Base-by-base conservation (phyloP, 805 yeast genomes). In the Saturnispora bothae region DNA sequence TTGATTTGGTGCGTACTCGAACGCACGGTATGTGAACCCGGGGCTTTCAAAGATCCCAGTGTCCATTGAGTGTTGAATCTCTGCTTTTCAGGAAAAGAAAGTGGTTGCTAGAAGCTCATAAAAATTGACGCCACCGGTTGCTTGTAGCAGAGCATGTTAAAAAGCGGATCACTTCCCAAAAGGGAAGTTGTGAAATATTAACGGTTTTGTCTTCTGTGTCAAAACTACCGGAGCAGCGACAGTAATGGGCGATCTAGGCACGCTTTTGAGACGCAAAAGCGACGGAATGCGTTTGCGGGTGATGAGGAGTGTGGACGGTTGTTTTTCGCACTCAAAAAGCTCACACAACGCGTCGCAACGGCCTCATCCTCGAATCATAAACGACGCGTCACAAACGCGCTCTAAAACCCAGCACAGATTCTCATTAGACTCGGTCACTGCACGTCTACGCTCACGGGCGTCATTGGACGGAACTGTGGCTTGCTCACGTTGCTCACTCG, bases 71-170 rank as follows among this genome's bases (percentile, higher is more conserved):
- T 6, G 6, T 22, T 22, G 6, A 22, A 22, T 10, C 10, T 22
- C 10, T 7, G 10, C 9, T 22, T 22, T 7, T 7, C 6, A 22
- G 25, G 6, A 22, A 22, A 7, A n/a, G n/a, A n/a, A n/a, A n/a
- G n/a, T n/a, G n/a, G n/a, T n/a, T n/a, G n/a, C n/a, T n/a, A n/a
- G n/a, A n/a, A n/a, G n/a, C n/a, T n/a, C n/a, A n/a, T n/a, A n/a
- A n/a, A n/a, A n/a, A n/a, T n/a, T n/a, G n/a, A n/a, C n/a, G n/a
- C n/a, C n/a, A n/a, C n/a, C n/a, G n/a, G n/a, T n/a, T n/a, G n/a
- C n/a, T n/a, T n/a, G n/a, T n/a, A n/a, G n/a, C n/a, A n/a, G n/a
- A 10, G 10, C 25, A 22, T 37, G 40, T 37, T 37, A 31, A 37
- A 27, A 37, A 16, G 21, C 23, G 26, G 25, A 37, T 37, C 40